These are phyloP conservation scores for Symbiodinium pilosum DNA, from an alignment of 73 alveolate species.

Conservation along the genomic window DNA sequence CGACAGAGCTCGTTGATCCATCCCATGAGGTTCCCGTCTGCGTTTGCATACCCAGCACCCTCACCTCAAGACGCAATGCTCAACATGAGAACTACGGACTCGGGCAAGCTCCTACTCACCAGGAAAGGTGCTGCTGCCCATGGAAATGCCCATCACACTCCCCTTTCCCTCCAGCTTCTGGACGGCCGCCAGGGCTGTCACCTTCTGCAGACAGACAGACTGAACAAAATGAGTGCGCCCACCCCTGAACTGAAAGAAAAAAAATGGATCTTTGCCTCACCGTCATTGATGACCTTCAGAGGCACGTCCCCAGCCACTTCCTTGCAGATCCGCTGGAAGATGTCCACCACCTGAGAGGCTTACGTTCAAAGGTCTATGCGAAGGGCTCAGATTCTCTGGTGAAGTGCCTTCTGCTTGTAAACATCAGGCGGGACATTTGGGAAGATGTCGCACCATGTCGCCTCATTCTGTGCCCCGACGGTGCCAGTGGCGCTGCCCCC, in stretches of 20 bases:
- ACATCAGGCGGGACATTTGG: slow-evolving; percentile 90
- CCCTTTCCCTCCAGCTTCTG: slow-evolving; percentile 72
- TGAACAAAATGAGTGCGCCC: neutral
- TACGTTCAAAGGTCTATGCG: neutral
- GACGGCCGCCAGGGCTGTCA: slow-evolving; percentile 88
- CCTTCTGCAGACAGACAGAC: slow-evolving; percentile 25
- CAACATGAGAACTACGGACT: no score
- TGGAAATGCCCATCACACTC: slow-evolving; percentile 59
- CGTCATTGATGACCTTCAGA: slow-evolving; percentile 28
- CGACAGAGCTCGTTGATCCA: slow-evolving; percentile 81
- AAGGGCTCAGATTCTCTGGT: neutral
- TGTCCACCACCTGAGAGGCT: slow-evolving; percentile 63
- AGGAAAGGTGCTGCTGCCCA: slow-evolving; percentile 29
- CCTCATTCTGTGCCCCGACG: slow-evolving; percentile 81
- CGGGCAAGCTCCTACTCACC: no score
- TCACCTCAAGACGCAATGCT: no score
- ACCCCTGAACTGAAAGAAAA: neutral
- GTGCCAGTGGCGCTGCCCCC: slow-evolving; percentile 95
- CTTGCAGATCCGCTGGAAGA: slow-evolving; percentile 83
- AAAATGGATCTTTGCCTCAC: neutral
- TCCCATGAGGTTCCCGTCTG: slow-evolving; percentile 84
- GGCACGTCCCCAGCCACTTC: slow-evolving; percentile 92
- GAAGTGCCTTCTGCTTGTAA: neutral
- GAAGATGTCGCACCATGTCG: slow-evolving; percentile 95
- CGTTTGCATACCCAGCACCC: slow-evolving; percentile 92